phyloP scores from a whole-genome alignment of 2,329 filamentous ascomycete genomes.

The Aspergillus ochraceus region DNA sequence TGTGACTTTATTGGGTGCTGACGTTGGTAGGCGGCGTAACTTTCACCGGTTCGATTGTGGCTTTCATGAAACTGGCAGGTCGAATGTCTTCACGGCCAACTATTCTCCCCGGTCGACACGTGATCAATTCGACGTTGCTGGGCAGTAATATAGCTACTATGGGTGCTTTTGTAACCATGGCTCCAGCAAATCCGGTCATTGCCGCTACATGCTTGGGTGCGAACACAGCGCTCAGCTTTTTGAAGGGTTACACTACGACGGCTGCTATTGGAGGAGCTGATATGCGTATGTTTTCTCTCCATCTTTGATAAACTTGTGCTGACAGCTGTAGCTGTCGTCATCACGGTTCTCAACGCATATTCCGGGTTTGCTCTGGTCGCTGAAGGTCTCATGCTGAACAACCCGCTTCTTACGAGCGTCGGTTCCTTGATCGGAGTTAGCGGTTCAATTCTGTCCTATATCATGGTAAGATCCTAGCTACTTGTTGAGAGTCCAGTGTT shows the following conservation, averaged over 20 bases:
- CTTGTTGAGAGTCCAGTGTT: neutral
- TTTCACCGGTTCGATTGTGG: slow-evolving; percentile 87
- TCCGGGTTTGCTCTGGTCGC: slow-evolving; percentile 88
- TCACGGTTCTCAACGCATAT: slow-evolving; percentile 87
- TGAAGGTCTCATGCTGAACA: slow-evolving; percentile 89
- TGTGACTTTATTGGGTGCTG: neutral
- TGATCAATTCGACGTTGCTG: slow-evolving; percentile 72
- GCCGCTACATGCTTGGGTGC: slow-evolving; percentile 76
- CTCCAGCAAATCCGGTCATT: slow-evolving; percentile 74
- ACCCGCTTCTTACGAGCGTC: slow-evolving; percentile 79
- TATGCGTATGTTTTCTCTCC: slow-evolving; percentile 60
- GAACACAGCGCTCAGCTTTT: slow-evolving; percentile 75
- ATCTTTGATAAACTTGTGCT: slow-evolving; percentile 9
- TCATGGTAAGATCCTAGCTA: slow-evolving; percentile 49
- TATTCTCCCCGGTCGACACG: slow-evolving; percentile 70
- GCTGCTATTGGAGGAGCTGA: slow-evolving; percentile 89
- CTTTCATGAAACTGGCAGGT: slow-evolving; percentile 82
- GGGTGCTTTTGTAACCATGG: slow-evolving; percentile 79
- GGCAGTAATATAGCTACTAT: slow-evolving; percentile 78
- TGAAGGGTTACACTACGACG: slow-evolving; percentile 85
- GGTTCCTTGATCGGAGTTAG: slow-evolving; percentile 86
- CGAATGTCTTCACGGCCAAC: slow-evolving; percentile 77
- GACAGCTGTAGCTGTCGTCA: slow-evolving; percentile 65
- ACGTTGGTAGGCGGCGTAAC: slow-evolving; percentile 65
- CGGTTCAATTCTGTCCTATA: slow-evolving; percentile 84